Base-by-base conservation (phyloP, 345 rosid species). In the Leavenworthia alabamica region DNA sequence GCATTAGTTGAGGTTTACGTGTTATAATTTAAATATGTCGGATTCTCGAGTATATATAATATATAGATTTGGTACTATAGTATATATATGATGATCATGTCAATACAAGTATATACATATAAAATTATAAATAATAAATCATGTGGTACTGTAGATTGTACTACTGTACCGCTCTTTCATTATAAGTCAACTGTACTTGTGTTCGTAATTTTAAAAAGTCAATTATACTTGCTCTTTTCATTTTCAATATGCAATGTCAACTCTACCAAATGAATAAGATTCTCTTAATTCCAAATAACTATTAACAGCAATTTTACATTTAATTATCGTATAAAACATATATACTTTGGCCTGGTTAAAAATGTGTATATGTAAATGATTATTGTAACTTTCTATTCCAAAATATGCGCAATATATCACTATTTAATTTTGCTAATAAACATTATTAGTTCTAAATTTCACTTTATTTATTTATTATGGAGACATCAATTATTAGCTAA, bases 141-240 rank as follows among this genome's bases (percentile, higher is more conserved):
- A 12, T 11, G 28, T 54, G 46, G 56, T 66, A 16, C 17, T 45
- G 64, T 23, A 20, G 54, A n/a, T 60, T 52, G 73, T 68, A 68
- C 73, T 52, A 42, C n/a, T 42, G 73, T 68, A 68, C 73, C 16
- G 44, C 67, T 33, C 55, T 60, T 60, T 43, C 61, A 68, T 52
- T 26, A 6, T 7, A 23, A 60, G 47, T 60, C 66, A 60, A 68
- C 47, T 60, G 73, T 68, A 68, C 54, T 59, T 29, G 17, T 3
- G 44, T 40, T 40, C 22, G 23, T 22, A 13, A 31, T 15, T 27
- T 3, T 1, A 4, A 15, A 41, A 60, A 32, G 22, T 50, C 60
- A 60, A 35, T 3, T 51, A 55, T 68, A 50, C 60, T 23, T 59
- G 2, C n/a, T n/a, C n/a, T n/a, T n/a, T n/a, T 44, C 31, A 0